Conservation (phyloP, 106 monocot species). For the Phalaenopsis aphrodite region DNA sequence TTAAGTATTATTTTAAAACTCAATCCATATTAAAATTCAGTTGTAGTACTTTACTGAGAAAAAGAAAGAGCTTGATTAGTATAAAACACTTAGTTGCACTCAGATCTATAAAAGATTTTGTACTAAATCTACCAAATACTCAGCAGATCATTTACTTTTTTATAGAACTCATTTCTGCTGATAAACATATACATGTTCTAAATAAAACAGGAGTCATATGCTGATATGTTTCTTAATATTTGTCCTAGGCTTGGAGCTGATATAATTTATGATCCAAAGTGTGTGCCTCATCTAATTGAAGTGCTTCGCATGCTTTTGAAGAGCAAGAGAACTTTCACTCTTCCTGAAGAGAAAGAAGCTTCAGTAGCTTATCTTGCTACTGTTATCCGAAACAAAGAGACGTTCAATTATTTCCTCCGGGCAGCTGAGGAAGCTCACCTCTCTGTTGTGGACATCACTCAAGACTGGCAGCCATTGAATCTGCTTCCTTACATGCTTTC, state of each 20-base stretch:
- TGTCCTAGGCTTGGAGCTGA: slow-evolving; percentile 80
- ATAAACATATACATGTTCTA: background rate
- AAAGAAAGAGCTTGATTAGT: too few species aligned
- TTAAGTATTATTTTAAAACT: too few species aligned
- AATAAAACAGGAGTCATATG: background rate
- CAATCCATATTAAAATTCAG: too few species aligned
- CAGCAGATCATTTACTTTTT: too few species aligned
- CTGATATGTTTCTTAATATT: slow-evolving; percentile 1
- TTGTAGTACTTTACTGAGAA: too few species aligned
- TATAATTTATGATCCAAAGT: slow-evolving; percentile 77
- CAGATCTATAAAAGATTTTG: too few species aligned
- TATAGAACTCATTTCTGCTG: background rate
- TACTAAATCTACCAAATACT: too few species aligned
- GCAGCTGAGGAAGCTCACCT: slow-evolving; percentile 41
- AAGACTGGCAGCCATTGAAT: slow-evolving; percentile 25
- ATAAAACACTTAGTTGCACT: too few species aligned
- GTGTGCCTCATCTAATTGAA: slow-evolving; percentile 66
- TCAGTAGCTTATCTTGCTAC: slow-evolving; percentile 69
- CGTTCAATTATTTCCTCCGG: slow-evolving; percentile 57
- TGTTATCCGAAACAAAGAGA: slow-evolving; percentile 60
- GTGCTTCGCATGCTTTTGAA: slow-evolving; percentile 57
- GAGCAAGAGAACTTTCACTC: background rate
- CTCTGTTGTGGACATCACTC: slow-evolving; percentile 48
- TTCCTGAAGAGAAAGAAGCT: slow-evolving; percentile 4
- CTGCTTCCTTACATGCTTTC: slow-evolving; percentile 84